These are phyloP conservation scores for Raphidocelis subcapitata DNA, from an alignment of 139 green algal species.

Conservation along the genomic window DNA sequence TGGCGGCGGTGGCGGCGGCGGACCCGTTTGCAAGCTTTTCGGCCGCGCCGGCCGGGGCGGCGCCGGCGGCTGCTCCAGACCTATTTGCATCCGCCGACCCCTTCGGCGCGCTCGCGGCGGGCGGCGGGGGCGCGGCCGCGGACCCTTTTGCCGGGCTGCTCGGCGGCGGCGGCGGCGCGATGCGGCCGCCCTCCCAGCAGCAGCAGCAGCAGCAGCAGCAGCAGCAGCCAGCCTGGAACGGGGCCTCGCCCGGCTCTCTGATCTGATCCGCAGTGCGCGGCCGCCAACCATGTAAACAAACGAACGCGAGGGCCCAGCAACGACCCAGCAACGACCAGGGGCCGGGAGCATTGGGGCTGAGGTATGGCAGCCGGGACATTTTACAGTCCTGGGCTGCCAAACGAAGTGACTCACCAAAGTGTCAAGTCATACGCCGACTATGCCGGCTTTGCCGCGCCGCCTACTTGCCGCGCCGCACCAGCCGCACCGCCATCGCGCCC, in stretches of 20 bases:
- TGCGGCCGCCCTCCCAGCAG: neutral
- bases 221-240: too few species aligned
- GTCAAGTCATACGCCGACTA: too few species aligned
- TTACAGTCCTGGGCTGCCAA: neutral
- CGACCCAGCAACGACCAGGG: too few species aligned
- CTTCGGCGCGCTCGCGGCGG: neutral
- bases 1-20: constrained; percentile 8
- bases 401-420: neutral
- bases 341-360: neutral
- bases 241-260: neutral
- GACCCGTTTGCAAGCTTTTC: neutral
- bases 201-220: neutral
- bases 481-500: constrained; percentile 12
- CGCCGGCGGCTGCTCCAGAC: neutral
- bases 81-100: neutral
- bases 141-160: neutral
- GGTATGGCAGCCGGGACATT: neutral
- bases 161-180: neutral
- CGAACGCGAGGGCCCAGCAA: neutral
- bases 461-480: constrained; percentile 5
- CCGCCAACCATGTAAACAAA: neutral
- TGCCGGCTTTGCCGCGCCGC: neutral
- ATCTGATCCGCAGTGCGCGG: neutral
- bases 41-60: neutral
- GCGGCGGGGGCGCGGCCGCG: too few species aligned